phyloP scores from a whole-genome alignment of 2,329 filamentous ascomycete species.

The Zymoseptoria passerinii region DNA sequence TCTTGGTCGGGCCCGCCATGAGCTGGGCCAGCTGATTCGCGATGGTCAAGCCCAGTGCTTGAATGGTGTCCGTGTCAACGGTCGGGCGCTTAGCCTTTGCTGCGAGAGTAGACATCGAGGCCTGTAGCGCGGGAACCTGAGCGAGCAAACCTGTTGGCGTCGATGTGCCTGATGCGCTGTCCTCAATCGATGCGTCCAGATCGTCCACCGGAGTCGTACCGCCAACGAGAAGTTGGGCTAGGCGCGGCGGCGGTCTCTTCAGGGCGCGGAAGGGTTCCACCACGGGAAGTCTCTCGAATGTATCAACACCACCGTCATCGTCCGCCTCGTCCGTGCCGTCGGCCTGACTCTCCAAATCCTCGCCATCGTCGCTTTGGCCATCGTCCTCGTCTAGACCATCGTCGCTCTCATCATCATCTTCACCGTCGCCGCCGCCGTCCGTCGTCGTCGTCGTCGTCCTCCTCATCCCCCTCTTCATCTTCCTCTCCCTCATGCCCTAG shows the following conservation, averaged over 20 bases:
- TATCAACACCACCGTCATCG: background rate
- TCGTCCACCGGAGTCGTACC: conserved; percentile 3
- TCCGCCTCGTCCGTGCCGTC: conserved; percentile 3
- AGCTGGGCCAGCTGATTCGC: conserved; percentile 29
- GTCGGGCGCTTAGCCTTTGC: conserved; percentile 7
- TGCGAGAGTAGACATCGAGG: conserved; percentile 10
- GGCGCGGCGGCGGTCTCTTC: conserved; percentile 10
- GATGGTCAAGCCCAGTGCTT: conserved; percentile 29
- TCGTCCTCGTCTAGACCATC: conserved; percentile 9
- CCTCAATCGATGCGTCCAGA: background rate
- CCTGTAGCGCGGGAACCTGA: conserved; percentile 12
- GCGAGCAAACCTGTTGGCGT: conserved; percentile 4
- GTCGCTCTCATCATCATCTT: conserved; percentile 9
- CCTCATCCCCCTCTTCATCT: conserved; percentile 12
- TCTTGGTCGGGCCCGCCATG: conserved; percentile 17
- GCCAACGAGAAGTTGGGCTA: conserved; percentile 15
- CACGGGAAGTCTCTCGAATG: background rate
- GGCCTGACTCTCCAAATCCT: conserved; percentile 1
- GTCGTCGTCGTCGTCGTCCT: conserved; percentile 31
- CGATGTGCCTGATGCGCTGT: background rate
- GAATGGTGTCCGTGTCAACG: conserved; percentile 22
- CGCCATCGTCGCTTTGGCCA: conserved; percentile 28
- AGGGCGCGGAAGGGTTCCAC: conserved; percentile 1
- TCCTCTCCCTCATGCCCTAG: conserved; percentile 27
- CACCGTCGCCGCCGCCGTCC: conserved; percentile 24